Base-by-base conservation (phyloP, 306 rosid species). In the Sophora flavescens region DNA sequence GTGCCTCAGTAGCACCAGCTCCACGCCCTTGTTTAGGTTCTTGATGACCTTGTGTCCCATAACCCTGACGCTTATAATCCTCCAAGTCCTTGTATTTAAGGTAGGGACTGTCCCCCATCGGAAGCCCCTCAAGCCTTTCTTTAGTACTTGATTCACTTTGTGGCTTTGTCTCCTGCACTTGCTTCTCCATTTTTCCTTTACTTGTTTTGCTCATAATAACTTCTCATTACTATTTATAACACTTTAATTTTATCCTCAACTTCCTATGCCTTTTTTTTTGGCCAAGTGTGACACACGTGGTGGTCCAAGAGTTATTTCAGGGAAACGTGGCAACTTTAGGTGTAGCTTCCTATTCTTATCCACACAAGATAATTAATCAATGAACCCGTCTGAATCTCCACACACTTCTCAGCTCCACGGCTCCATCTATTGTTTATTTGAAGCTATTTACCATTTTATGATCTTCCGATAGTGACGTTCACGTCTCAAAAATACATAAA, bases 31-130 rank as follows among this genome's bases (percentile, higher is more conserved):
- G 54, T 68, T 80, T 68, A 0, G 94, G 93, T 50, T 95, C 6
- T 8, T 76, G 83, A 39, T 95, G 99, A 59, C 97, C 99, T 48
- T 95, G 78, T 0, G 89, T 74, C 0, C 99, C 99, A 15, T 95
- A 95, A 1, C 83, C 97, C 38, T 84, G 86, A 8, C 32, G 68
- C 88, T 95, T 92, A 78, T 92, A 95, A 17, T 95, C 99, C 63
- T 95, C 97, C 79, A 89, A n/a, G 52, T 84, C 87, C 45, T 84
- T 62, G 76, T 84, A 77, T 17, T 92, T 54, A 8, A 92, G 9
- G 41, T 89, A 95, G 9, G 99, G 99, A 61, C 99, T 92, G 30
- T 77, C 84, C 86, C 92, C 68, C 77, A 85, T 18, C 0, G 91
- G 91, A 73, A 91, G 72, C 12, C 86, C 97, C 76, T 92, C 93